Conservation (phyloP, 208 protist species). For the Spongospora subterranea region DNA sequence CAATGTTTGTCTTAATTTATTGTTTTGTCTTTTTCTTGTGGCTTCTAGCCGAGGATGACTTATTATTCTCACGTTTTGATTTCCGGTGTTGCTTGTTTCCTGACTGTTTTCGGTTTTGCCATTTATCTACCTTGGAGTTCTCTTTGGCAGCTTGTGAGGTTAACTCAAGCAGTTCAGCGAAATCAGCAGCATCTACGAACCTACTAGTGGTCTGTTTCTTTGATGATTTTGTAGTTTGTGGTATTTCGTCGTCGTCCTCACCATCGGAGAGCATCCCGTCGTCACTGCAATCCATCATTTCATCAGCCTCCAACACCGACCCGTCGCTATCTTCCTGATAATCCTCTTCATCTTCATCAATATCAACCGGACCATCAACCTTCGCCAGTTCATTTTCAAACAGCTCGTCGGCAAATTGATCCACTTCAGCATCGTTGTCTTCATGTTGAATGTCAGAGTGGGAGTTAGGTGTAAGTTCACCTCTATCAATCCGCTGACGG, state of each 20-base stretch:
- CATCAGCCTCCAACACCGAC: not conserved
- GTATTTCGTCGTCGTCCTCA: not conserved
- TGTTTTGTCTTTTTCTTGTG: too few species aligned
- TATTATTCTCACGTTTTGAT: too few species aligned
- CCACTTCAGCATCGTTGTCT: not conserved
- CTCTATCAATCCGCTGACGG: not conserved
- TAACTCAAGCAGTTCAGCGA: conserved; percentile 22
- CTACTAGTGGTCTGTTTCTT: not conserved
- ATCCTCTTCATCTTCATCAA: conserved; percentile 34
- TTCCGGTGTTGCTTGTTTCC: too few species aligned
- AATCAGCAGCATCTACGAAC: conserved; percentile 50
- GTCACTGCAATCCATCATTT: not conserved
- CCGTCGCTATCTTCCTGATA: not conserved
- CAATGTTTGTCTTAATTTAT: too few species aligned
- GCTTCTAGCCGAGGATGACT: too few species aligned
- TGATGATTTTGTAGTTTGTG: not conserved
- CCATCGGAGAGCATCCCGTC: not conserved
- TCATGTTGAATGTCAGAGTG: not conserved
- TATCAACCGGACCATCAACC: conserved; percentile 15
- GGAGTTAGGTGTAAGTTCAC: not conserved
- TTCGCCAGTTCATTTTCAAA: conserved; percentile 8
- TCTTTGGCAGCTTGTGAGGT: not conserved
- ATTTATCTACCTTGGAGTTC: not conserved
- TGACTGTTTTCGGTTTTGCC: not conserved
- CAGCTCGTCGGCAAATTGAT: conserved; percentile 3